Evolutionary conservation across 2,329 filamentous ascomycete species (phyloP).

Genomic region (Geosmithia flava): DNA sequence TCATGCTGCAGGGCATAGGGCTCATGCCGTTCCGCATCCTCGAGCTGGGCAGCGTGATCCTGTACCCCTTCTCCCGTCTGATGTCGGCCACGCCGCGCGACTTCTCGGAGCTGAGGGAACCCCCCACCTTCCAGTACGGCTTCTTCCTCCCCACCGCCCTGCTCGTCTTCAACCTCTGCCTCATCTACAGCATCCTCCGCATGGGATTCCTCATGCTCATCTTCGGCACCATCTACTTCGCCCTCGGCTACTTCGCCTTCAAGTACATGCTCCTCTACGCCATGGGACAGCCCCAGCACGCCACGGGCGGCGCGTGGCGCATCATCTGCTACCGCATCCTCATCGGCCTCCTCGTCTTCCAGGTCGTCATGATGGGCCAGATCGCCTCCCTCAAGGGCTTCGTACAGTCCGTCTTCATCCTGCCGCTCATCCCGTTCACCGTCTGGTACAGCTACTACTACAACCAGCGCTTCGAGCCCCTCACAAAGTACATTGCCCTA

Average conservation of each 20-base stretch:
- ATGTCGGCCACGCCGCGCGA: constrained; percentile 81
- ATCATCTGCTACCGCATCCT: constrained; percentile 93
- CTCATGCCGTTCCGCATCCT: constrained; percentile 86
- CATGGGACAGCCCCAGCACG: constrained; percentile 94
- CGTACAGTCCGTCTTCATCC: constrained; percentile 56
- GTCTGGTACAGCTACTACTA: constrained; percentile 87
- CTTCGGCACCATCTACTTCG: constrained; percentile 73
- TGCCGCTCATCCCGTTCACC: constrained; percentile 67
- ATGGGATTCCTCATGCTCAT: constrained; percentile 71
- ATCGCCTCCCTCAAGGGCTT: constrained; percentile 66
- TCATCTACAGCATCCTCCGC: constrained; percentile 83
- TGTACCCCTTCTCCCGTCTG: constrained; percentile 72
- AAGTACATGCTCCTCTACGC: constrained; percentile 97
- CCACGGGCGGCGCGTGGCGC: constrained; percentile 86
- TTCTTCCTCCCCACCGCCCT: constrained; percentile 91
- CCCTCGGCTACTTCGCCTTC: constrained; percentile 77
- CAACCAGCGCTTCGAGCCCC: constrained; percentile 65
- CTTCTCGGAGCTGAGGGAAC: constrained; percentile 67
- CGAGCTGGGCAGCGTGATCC: constrained; percentile 72
- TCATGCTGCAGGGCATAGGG: constrained; percentile 87
- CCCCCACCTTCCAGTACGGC: constrained; percentile 86
- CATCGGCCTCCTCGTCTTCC: constrained; percentile 76
- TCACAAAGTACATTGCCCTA: constrained; percentile 87
- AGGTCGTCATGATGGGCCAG: constrained; percentile 81
- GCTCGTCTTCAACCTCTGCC: constrained; percentile 85